Evolutionary conservation across 2,329 filamentous ascomycete genomes (phyloP).

Genomic region (Diaporthe destruens): DNA sequence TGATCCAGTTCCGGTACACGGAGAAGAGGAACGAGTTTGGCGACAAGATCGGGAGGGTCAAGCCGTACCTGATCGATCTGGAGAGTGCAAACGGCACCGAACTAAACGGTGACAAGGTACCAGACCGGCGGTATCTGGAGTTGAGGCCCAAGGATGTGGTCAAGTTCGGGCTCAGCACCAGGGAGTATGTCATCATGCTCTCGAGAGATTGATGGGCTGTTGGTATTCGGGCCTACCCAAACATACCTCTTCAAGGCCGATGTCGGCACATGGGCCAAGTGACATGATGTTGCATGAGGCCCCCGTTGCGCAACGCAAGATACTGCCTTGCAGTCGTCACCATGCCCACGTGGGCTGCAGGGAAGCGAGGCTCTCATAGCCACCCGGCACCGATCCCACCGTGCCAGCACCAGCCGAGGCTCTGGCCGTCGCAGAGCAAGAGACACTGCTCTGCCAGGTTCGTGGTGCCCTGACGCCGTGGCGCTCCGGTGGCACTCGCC

Average conservation of each 20-base stretch:
- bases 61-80: slow-evolving; percentile 92
- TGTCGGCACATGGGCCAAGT: background rate
- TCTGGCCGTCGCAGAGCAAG: slow-evolving; percentile 22
- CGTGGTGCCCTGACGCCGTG: background rate
- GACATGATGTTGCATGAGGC: slow-evolving; percentile 6
- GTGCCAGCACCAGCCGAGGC: slow-evolving; percentile 30
- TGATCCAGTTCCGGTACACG: slow-evolving; percentile 89
- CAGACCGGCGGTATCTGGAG: slow-evolving; percentile 85
- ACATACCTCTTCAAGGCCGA: background rate
- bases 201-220: slow-evolving; percentile 55
- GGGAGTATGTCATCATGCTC: slow-evolving; percentile 97
- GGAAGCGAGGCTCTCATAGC: background rate
- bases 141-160: slow-evolving; percentile 90
- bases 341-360: slow-evolving; percentile 10
- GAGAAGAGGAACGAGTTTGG: slow-evolving; percentile 89
- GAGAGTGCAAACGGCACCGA: slow-evolving; percentile 92
- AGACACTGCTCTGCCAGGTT: slow-evolving; percentile 3
- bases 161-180: slow-evolving; percentile 86
- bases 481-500: slow-evolving; percentile 4
- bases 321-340: background rate
- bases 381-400: background rate
- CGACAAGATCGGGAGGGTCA: slow-evolving; percentile 82
- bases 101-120: slow-evolving; percentile 81
- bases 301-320: background rate
- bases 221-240: background rate